Evolutionary conservation across 2,329 filamentous ascomycete species (phyloP).

Genomic region (Rhynchosporium secalis): DNA sequence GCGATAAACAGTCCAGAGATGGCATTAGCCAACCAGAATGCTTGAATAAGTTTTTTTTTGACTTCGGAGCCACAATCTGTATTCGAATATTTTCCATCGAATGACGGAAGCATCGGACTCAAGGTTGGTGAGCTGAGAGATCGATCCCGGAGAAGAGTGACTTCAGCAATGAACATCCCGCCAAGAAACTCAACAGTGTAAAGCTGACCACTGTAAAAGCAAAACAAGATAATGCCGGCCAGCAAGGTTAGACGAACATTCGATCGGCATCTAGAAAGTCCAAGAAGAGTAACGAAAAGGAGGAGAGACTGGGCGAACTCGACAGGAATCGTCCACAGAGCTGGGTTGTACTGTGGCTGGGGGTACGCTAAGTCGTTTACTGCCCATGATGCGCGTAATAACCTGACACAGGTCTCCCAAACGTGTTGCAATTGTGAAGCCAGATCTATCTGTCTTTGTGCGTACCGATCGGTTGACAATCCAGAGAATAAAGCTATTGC

Average conservation of each 20-base stretch:
- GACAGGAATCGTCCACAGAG: conserved; percentile 39
- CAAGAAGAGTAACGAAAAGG: conserved; percentile 35
- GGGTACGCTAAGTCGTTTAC: conserved; percentile 26
- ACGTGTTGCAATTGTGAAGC: conserved; percentile 44
- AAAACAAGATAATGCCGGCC: conserved; percentile 30
- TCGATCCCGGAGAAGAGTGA: conserved; percentile 42
- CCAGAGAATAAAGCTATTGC: conserved; percentile 48
- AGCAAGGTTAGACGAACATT: conserved; percentile 33
- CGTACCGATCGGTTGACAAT: conserved; percentile 48
- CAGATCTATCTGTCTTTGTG: conserved; percentile 41
- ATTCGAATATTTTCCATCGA: conserved; percentile 17
- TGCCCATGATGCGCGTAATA: conserved; percentile 32
- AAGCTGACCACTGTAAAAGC: conserved; percentile 34
- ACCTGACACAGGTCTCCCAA: conserved; percentile 45
- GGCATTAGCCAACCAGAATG: conserved; percentile 35
- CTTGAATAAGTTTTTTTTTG: conserved; percentile 23
- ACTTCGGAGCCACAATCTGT: conserved; percentile 5
- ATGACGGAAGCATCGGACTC: conserved; percentile 33
- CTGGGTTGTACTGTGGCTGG: conserved; percentile 35
- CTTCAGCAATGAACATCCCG: conserved; percentile 49
- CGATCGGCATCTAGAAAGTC: conserved; percentile 32
- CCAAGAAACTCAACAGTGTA: conserved; percentile 46
- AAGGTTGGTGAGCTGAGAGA: conserved; percentile 24
- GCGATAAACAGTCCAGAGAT: conserved; percentile 35
- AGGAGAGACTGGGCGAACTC: conserved; percentile 39